Base-by-base conservation (phyloP, 1,284 basidiomycete genomes). In the Cutaneotrichosporon mucoides region DNA sequence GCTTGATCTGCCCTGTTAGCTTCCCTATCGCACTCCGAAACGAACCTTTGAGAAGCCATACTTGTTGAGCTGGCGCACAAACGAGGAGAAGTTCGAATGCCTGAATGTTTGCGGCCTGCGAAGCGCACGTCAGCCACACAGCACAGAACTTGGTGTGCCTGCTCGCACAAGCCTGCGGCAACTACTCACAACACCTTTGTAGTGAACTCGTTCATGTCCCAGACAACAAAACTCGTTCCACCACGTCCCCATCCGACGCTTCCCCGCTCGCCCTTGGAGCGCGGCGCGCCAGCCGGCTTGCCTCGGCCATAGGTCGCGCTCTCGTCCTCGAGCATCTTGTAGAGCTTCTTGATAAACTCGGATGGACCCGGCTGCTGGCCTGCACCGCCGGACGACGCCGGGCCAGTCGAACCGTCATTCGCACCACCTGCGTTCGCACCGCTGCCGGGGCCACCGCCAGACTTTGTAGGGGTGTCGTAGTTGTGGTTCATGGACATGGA, bases 161-260 rank as follows among this genome's bases (percentile, higher is more conserved):
- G 11, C 9, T 12, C 46, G 46, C 46, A 36, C 46, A 33, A 13
- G 53, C n/a, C 33, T 24, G 24, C 24, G 24, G 24, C n/a, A n/a
- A 24, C 53, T 7, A 71, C 73, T 72, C 54, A 76, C 52, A 97
- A 83, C 69, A 97, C 90, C 52, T 88, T 86, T 74, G 92, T 95
- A 47, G 92, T 95, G 79, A 98, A 97, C 68, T 92, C 90, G 80
- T 93, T 95, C 90, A 96, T 95, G 81, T 97, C 92, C 87, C 93
- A 95, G 67, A 98, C 92, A 73, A 97, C 88, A 73, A 97, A 97
- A 70, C 87, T 91, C 69, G 93, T 88, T 48, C 92, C 92, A 48
- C 84, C 82, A 0, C 87, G 85, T 1, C 89, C 87, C 94, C 94
- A 97, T 0, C 86, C 88, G 6, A 98, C 75, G 35, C 69, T 66